Evolutionary conservation across 768 basidiomycete species (phyloP), one percentile per base, ranked within the genome.

Genomic region (Rhizopogon salebrosus): DNA sequence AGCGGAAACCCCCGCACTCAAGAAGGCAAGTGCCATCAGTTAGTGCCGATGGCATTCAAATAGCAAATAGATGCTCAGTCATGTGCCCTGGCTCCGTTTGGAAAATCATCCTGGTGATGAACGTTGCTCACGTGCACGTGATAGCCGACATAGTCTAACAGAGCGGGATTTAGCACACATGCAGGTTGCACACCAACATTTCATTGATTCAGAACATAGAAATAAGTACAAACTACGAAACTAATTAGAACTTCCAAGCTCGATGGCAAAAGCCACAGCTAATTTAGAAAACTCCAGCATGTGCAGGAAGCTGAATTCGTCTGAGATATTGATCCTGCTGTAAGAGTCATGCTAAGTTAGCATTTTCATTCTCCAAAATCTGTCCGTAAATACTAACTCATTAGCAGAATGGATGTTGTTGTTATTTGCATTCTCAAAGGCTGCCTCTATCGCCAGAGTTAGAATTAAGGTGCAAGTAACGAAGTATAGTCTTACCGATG

Each of bases 241-340:
- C 8, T 52, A 49, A 52, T 26, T 10, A 11, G 31, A 14, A n/a
- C n/a, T n/a, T 54, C 82, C 82, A 27, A 92, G 76, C 65, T 92
- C 90, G 57, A 91, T 78, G 9, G 82, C 87, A 64, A 86, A 89
- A 1, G 86, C 89, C 24, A 87, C 83, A 35, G 85, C 87, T 49
- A 92, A 73, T 73, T 92, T 92, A 46, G 88, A 88, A 70, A 92
- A 92, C 70, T 92, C 85, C 52, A 88, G 61, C 89, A 95, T 92
- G 66, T 98, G 94, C 5, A 74, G 69, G 66, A 95, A 98, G 63
- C 85, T 89, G 71, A 97, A 97, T 67, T 95, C 94, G 20, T 82
- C 73, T 10, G 91, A 91, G 54, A 90, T 76, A 64, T 95, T 89
- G 52, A 89, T 88, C 48, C 87, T 87, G 65, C 90, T 92, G 61